phyloP scores from a whole-genome alignment of 1,284 basidiomycete species.

The Trametes versicolor region DNA sequence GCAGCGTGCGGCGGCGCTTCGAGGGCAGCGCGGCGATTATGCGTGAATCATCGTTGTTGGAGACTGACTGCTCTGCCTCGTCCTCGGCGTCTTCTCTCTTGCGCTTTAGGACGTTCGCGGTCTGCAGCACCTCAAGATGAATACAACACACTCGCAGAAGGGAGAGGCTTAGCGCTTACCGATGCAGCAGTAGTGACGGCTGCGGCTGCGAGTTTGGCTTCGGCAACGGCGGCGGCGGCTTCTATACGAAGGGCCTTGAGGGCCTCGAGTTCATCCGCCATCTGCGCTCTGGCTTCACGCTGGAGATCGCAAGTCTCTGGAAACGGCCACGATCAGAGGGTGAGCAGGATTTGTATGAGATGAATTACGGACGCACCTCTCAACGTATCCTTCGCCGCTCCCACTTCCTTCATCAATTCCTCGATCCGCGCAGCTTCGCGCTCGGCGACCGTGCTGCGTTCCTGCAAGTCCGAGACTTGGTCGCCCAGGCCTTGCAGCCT shows the following conservation, averaged over 20 bases:
- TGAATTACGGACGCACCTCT: slow-evolving; percentile 27
- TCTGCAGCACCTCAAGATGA: slow-evolving; percentile 37
- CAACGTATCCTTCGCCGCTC: slow-evolving; percentile 30
- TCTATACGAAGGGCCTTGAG: slow-evolving; percentile 45
- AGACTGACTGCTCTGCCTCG: slow-evolving; percentile 18
- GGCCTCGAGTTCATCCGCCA: slow-evolving; percentile 44
- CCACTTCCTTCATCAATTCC: slow-evolving; percentile 23
- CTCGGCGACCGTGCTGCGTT: slow-evolving; percentile 19
- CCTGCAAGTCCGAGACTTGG: slow-evolving; percentile 27
- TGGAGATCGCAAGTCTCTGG: slow-evolving; percentile 48
- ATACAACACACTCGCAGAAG: not conserved
- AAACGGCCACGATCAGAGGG: not conserved
- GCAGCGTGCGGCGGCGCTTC: slow-evolving; percentile 58
- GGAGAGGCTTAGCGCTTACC: slow-evolving; percentile 24
- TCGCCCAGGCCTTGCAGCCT: slow-evolving; percentile 35
- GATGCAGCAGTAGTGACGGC: slow-evolving; percentile 42
- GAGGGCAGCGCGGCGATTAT: slow-evolving; percentile 19
- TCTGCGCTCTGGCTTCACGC: slow-evolving; percentile 44
- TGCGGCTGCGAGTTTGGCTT: slow-evolving; percentile 31
- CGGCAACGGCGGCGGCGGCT: slow-evolving; percentile 42
- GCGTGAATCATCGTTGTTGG: not conserved
- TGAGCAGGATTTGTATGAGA: not conserved
- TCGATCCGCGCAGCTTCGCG: slow-evolving; percentile 21
- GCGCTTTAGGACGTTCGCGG: slow-evolving; percentile 44
- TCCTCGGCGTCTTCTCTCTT: slow-evolving; percentile 42